Percentiles rank a stretch among this genome's conserved stretches.
Conservation (phyloP, 306 rosid genomes). For the Dalbergia cochinchinensis region DNA sequence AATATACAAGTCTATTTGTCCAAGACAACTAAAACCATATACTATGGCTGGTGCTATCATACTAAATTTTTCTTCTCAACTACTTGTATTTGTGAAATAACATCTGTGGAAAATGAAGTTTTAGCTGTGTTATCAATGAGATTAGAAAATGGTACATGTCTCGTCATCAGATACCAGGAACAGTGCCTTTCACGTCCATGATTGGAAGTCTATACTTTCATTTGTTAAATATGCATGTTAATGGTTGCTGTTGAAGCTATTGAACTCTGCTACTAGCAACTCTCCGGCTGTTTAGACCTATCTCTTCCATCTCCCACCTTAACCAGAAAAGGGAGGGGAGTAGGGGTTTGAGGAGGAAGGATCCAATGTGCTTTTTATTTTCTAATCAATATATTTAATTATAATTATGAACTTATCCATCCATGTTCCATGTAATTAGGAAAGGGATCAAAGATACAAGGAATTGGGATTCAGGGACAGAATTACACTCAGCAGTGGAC, state of each 20-base stretch:
- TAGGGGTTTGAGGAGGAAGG: constrained; percentile 9
- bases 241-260: neutral
- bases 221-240: constrained; percentile 37
- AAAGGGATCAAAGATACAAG: constrained; percentile 98
- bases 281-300: constrained; percentile 19
- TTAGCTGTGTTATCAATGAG: constrained; percentile 10
- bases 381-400: neutral
- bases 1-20: constrained; percentile 20
- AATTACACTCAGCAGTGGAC: constrained; percentile 99
- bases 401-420: constrained; percentile 32
- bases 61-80: constrained; percentile 1
- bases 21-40: constrained; percentile 24
- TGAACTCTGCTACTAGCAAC: constrained; percentile 8
- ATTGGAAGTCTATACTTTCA: constrained; percentile 31
- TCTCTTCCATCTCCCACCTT: constrained; percentile 12
- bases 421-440: constrained; percentile 59
- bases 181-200: neutral
- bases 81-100: constrained; percentile 23
- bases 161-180: constrained; percentile 22
- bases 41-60: neutral
- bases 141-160: constrained; percentile 25
- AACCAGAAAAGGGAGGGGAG: neutral
- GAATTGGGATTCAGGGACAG: constrained; percentile 97
- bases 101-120: constrained; percentile 10
- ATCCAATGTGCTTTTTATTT: constrained; percentile 16